Base-by-base conservation (phyloP, 192 early-diverging fungal species). In the Gorgonomyces haynaldii region DNA sequence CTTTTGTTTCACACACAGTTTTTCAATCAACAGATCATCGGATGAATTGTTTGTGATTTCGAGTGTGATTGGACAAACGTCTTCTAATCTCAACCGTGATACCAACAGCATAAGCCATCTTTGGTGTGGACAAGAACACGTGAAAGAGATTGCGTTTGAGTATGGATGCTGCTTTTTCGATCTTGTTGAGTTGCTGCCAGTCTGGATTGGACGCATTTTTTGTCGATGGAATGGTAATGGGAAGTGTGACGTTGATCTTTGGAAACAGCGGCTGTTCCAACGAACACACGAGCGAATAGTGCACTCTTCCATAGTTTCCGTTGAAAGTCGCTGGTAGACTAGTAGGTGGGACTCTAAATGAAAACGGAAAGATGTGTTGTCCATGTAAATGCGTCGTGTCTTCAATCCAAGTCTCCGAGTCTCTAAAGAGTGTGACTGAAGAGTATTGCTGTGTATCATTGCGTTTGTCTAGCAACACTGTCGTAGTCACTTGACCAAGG, bases 311-410 rank as follows among this genome's bases (percentile, higher is more conserved):
- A 43, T 50, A 54, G 7, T 26, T 39, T 12, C 61, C 61, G 39
- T 57, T 44, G 35, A 63, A 63, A 6, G 61, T 55, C 9, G 61
- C 50, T 8, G 61, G 61, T 25, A 63, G 46, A 29, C 39, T 48
- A 10, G 61, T 36, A 2, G 61, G 44, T 0, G 61, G 61, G n/a
- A 63, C 44, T 17, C 61, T 38, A 32, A 63, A 63, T 12, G 47
- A 42, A 28, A 63, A 63, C 3, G 61, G 61, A 35, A 41, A 63
- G 12, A 47, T 45, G 45, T 58, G 51, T 13, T 58, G 47, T 21
- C 61, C 61, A 12, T 15, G 2, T 40, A 43, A 12, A 5, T 8
- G 30, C 30, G 30, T 8, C 30, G 6, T 12, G 12, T 31, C 12
- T 31, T 12, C 30, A 31, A 31, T 31, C 30, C 5, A 31, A 31